Base-by-base conservation (phyloP, 176 grass and related monocot genomes). In the Rhipidocladum racemiflorum region DNA sequence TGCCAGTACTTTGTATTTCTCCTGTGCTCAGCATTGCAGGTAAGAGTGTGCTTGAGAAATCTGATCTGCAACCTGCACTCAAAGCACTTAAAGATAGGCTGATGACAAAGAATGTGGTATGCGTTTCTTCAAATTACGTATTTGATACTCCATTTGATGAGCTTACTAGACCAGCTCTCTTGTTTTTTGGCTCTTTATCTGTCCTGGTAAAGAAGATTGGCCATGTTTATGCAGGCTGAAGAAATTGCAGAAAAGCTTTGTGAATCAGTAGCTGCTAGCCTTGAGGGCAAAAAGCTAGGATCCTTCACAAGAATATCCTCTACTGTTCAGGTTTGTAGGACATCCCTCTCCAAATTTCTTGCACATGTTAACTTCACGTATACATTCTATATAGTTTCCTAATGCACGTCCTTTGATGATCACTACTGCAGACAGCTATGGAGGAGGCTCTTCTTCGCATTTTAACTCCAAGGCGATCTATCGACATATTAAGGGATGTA, bases 241-340 rank as follows among this genome's bases (percentile, higher is more conserved):
- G 92, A 97, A 76, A 97, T 97, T 53, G 95, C 92, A 65, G 92
- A 94, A 61, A 97, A 94, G 65, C 95, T 97, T 73, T 94, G 92
- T 61, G 92, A 94, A 84, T 97, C 95, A 45, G 95, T 97, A 39
- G 87, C 92, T 48, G 86, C 88, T 72, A 97, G 92, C 88, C 92
- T 97, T 57, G 95, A 94, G 65, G 95, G 95, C 13, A 95, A 93
- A 71, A 98, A 91, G 76, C 80, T 98, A 50, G 96, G 92, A 53
- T 98, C 92, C 29, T 98, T 98, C 73, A 91, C 96, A 40, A 95
- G 96, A 91, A 84, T 98, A 57, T 98, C 96, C 45, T 93, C 96
- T 44, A 98, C 92, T 70, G 92, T 98, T 50, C 92, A 98, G 90
- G 92, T 98, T 76, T 80, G 63, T 67, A 70, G 34, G 29, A 55